A percentile compares a stretch with the other conserved stretches of the same genome.
phyloP scores from a whole-genome alignment of 257 asterid species.

The Jasminum sambac region DNA sequence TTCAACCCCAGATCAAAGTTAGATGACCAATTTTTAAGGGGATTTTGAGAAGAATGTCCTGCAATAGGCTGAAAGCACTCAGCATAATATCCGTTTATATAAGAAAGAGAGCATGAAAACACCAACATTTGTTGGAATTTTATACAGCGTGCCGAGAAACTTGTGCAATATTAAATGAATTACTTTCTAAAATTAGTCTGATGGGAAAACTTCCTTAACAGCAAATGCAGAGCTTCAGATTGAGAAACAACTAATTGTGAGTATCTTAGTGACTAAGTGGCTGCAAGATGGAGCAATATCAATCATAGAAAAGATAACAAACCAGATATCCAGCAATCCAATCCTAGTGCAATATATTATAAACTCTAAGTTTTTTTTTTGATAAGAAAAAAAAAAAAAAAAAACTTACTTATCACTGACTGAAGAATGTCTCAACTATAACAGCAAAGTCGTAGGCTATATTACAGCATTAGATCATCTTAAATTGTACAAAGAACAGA shows the following conservation, averaged over 20 bases:
- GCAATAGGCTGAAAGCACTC: constrained; percentile 31
- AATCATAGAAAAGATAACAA: neutral
- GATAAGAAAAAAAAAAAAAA: too few relatives aligned
- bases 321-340: neutral
- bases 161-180: neutral
- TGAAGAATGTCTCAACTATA: neutral
- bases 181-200: neutral
- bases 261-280: constrained; percentile 7
- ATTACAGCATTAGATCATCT: neutral
- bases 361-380: constrained; percentile 3
- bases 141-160: too few relatives aligned
- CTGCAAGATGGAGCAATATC: neutral
- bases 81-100: neutral
- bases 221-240: constrained; percentile 5
- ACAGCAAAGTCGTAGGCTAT: neutral
- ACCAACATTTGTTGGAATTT: neutral
- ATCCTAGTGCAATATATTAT: neutral
- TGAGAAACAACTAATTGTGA: neutral
- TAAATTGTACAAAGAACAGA: neutral
- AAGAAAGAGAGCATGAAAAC: constrained; percentile 8
- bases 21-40: constrained; percentile 29
- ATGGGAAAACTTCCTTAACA: neutral
- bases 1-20: constrained; percentile 59
- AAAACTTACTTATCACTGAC: neutral
- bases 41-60: constrained; percentile 46